Conservation (phyloP, 768 basidiomycete genomes). For the Russula sp. region DNA sequence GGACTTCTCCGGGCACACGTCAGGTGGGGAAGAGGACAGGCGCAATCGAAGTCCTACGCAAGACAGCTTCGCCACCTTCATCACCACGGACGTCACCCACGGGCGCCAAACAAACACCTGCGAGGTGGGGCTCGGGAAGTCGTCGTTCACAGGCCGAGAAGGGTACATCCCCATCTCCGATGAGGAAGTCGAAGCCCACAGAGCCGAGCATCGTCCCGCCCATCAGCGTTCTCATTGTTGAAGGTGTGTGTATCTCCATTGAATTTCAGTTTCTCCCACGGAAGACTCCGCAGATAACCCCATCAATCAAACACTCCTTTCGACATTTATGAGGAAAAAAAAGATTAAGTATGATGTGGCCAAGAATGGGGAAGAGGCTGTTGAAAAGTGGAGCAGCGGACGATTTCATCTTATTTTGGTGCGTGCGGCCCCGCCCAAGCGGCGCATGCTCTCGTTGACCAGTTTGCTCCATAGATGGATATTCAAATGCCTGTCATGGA, state of each 20-base stretch:
- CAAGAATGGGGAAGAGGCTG: slow-evolving; percentile 92
- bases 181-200: slow-evolving; percentile 50
- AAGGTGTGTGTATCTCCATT: slow-evolving; percentile 61
- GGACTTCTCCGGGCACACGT: slow-evolving; percentile 12
- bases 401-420: slow-evolving; percentile 95
- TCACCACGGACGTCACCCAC: slow-evolving; percentile 37
- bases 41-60: slow-evolving; percentile 35
- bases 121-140: slow-evolving; percentile 36
- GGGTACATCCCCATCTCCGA: slow-evolving; percentile 34
- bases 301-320: slow-evolving; percentile 95
- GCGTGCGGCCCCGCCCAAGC: slow-evolving; percentile 36
- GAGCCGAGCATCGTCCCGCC: slow-evolving; percentile 87
- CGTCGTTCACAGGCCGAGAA: slow-evolving; percentile 37
- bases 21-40: slow-evolving; percentile 34
- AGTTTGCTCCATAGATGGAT: slow-evolving; percentile 75
- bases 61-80: slow-evolving; percentile 38
- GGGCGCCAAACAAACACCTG: slow-evolving; percentile 32
- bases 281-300: slow-evolving; percentile 71
- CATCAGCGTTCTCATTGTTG: slow-evolving; percentile 96
- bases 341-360: slow-evolving; percentile 94
- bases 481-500: slow-evolving; percentile 99
- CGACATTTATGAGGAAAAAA: slow-evolving; percentile 96
- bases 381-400: slow-evolving; percentile 91
- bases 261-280: background rate
- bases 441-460: slow-evolving; percentile 25